These are phyloP conservation scores for Colletotrichum sp. DNA, from an alignment of 2,329 filamentous ascomycete species.

Conservation along the genomic window DNA sequence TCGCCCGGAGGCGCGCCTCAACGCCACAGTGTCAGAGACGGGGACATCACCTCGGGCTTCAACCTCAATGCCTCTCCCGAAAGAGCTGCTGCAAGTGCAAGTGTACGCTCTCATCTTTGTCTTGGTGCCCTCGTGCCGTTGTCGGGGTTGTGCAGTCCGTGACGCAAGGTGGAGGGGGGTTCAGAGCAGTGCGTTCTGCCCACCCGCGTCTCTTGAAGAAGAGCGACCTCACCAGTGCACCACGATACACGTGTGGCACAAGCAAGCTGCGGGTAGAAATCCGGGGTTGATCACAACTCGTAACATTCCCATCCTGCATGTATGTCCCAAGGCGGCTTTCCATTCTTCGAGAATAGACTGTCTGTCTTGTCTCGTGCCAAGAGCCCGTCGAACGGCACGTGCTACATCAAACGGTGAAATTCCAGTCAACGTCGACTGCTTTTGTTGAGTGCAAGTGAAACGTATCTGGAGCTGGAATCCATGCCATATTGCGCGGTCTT, in stretches of 20 bases:
- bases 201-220: not conserved
- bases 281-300: conserved; percentile 5
- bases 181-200: not conserved
- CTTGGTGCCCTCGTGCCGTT: not conserved
- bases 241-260: not conserved
- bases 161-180: not conserved
- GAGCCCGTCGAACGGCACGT: not conserved
- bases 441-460: not conserved
- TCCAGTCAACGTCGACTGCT: not conserved
- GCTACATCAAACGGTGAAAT: not conserved
- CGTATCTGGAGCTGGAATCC: not conserved
- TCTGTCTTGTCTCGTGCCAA: not conserved
- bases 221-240: not conserved
- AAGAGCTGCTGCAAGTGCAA: not conserved
- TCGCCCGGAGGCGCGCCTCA: conserved; percentile 14
- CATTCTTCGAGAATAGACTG: not conserved
- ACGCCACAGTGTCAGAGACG: conserved; percentile 15
- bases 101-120: not conserved
- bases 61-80: not conserved
- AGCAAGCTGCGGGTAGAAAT: conserved; percentile 1
- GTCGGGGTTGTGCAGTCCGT: not conserved
- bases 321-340: not conserved
- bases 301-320: not conserved
- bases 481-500: conserved; percentile 4
- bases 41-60: not conserved